Evolutionary conservation across 2,329 filamentous ascomycete species (phyloP).

Genomic region (Neospermospora avenae): DNA sequence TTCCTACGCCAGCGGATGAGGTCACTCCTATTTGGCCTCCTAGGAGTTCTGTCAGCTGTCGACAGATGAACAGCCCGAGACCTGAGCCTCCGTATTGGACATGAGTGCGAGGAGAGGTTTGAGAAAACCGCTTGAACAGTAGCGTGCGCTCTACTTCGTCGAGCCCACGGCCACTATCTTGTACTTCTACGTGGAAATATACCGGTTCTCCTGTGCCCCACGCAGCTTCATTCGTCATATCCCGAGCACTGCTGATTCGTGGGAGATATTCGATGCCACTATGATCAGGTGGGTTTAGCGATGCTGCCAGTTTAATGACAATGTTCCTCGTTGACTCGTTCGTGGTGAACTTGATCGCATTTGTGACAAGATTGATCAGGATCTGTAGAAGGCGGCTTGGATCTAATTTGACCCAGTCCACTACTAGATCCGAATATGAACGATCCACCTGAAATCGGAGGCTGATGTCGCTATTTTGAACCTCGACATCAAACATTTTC

Average conservation of each 20-base stretch:
- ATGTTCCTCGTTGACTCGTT: constrained; percentile 56
- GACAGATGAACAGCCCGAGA: constrained; percentile 74
- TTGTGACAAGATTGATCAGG: constrained; percentile 75
- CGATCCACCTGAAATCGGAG: constrained; percentile 61
- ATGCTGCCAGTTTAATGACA: constrained; percentile 37
- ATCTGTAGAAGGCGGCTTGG: constrained; percentile 74
- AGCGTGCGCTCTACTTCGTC: constrained; percentile 66
- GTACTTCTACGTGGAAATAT: constrained; percentile 69
- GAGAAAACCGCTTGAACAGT: constrained; percentile 75
- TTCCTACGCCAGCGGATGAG: constrained; percentile 66
- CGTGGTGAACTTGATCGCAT: constrained; percentile 79
- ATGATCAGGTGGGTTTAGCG: constrained; percentile 13
- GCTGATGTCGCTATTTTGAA: constrained; percentile 65
- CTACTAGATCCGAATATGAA: constrained; percentile 53
- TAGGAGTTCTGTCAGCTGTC: constrained; percentile 75
- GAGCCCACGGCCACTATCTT: constrained; percentile 73
- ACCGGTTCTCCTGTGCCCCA: constrained; percentile 45
- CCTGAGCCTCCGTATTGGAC: constrained; percentile 78
- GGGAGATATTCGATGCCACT: constrained; percentile 22
- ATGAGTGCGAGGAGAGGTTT: constrained; percentile 72
- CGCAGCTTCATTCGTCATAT: constrained; percentile 28
- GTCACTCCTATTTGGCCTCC: constrained; percentile 75
- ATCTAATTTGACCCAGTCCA: constrained; percentile 68
- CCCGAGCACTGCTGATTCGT: constrained; percentile 31
- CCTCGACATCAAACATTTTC: constrained; percentile 76